Conservation (phyloP, 805 yeast genomes). For the Candida peoriensis region DNA sequence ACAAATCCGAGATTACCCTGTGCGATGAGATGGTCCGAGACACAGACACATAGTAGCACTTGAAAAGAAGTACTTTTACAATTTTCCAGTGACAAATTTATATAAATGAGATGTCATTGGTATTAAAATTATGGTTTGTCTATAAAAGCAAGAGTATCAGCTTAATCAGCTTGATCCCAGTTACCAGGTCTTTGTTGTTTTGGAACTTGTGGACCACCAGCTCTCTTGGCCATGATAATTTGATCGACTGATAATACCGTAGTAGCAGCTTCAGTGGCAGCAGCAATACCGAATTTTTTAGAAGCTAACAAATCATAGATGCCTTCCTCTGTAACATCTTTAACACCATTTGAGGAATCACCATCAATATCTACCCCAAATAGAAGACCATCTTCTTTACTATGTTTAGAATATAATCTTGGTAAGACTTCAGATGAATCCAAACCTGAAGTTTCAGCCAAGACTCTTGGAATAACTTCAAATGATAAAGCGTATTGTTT, state of each 20-base stretch:
- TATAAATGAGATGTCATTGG: no score
- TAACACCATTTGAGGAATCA: constrained; percentile 58
- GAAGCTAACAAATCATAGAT: constrained; percentile 77
- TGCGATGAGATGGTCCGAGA: constrained; percentile 5
- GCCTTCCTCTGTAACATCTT: constrained; percentile 64
- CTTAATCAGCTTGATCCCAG: constrained; percentile 90
- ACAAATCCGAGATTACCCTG: no score
- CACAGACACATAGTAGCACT: neutral
- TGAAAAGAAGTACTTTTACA: no score
- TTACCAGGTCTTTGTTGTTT: constrained; percentile 83
- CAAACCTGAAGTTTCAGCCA: constrained; percentile 92
- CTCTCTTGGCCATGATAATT: constrained; percentile 97
- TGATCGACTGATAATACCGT: constrained; percentile 92
- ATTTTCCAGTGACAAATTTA: no score
- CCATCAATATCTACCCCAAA: constrained; percentile 79
- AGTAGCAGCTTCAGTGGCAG: constrained; percentile 93
- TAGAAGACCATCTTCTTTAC: constrained; percentile 36
- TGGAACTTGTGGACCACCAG: constrained; percentile 96
- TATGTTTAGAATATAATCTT: constrained; percentile 82
- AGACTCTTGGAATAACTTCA: constrained; percentile 87
- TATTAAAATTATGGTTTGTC: no score
- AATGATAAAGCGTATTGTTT: constrained; percentile 92
- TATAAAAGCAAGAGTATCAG: neutral
- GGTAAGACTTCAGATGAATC: constrained; percentile 89
- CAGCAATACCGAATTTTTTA: constrained; percentile 81